Base-by-base conservation (phyloP, 306 rosid species). In the Inga leiocalycina region DNA sequence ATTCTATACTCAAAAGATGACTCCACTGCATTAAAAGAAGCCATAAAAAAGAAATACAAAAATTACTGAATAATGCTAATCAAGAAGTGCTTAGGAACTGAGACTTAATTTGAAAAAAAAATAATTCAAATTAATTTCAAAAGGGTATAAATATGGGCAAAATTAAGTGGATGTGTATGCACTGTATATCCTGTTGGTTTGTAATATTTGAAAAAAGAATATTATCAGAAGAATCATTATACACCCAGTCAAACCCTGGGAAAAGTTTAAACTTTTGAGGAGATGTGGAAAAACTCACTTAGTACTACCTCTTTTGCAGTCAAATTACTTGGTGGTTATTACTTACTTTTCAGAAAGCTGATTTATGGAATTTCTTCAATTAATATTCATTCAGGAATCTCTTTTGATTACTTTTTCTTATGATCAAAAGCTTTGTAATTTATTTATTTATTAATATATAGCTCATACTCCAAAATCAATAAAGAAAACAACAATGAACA, bases 21-120 rank as follows among this genome's bases (percentile, higher is more conserved):
- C n/a, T 51, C 82, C 41, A 54, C 65, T 84, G 89, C 85, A 82
- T 87, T 66, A 87, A 87, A 87, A 84, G 86, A 62, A 81, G 83
- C 82, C 30, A 71, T 54, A 19, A 54, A 54, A 69, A 9, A 69
- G 84, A 86, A 80, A 80, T 17, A 0, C 3, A 87, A 81, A 12
- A 39, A 0, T 37, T 39, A 6, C 8, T 39, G 43, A 39, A 39
- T 39, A 39, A 39, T 39, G 43, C 43, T 39, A 35, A 48, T 83
- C 78, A 72, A 75, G 76, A 77, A 84, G 56, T 76, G 80, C 75
- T 83, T 74, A 66, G 30, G n/a, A 51, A 34, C 59, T 74, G 54
- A 71, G 81, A 69, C 12, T 56, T 83, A 74, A 77, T 86, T 66
- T 48, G 77, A 30, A 74, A 64, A 24, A 80, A 83, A 82, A 17